Percentiles rank a stretch among this genome's conserved stretches.
These are phyloP conservation scores for Neoarthrinium moseri DNA, from an alignment of 2,329 filamentous ascomycete genomes.

Conservation along the genomic window DNA sequence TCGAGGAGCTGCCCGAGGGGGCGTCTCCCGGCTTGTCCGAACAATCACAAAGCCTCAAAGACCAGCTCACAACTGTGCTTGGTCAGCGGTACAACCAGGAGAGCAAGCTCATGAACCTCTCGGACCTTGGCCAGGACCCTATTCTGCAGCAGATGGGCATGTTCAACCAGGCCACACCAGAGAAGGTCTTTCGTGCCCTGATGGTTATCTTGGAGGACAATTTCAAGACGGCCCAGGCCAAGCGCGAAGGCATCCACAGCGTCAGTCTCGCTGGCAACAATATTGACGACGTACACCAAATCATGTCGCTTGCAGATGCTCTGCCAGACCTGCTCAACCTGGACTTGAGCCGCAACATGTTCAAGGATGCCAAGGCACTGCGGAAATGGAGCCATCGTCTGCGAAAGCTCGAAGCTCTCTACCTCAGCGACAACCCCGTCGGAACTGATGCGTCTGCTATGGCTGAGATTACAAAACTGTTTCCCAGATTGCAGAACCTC, in stretches of 20 bases:
- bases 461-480: slow-evolving; percentile 74
- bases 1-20: slow-evolving; percentile 44
- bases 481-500: slow-evolving; percentile 74
- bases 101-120: slow-evolving; percentile 78
- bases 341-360: slow-evolving; percentile 81
- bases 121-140: slow-evolving; percentile 70
- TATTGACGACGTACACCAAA: slow-evolving; percentile 68
- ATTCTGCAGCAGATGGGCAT: slow-evolving; percentile 73
- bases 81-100: slow-evolving; percentile 69
- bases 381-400: slow-evolving; percentile 80
- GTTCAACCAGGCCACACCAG: slow-evolving; percentile 69
- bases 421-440: slow-evolving; percentile 76
- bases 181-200: slow-evolving; percentile 88
- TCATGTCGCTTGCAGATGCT: slow-evolving; percentile 73
- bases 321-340: slow-evolving; percentile 87
- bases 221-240: slow-evolving; percentile 70
- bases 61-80: slow-evolving; percentile 70
- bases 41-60: slow-evolving; percentile 60
- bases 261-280: slow-evolving; percentile 81
- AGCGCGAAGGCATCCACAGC: slow-evolving; percentile 75
- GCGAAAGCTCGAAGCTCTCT: slow-evolving; percentile 74
- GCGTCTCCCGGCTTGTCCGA: slow-evolving; percentile 45
- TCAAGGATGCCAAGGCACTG: slow-evolving; percentile 66
- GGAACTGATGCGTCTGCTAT: slow-evolving; percentile 60
- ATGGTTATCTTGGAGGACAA: slow-evolving; percentile 82